These are phyloP conservation scores for Camelina neglecta DNA, from an alignment of 345 rosid species.

Conservation along the genomic window DNA sequence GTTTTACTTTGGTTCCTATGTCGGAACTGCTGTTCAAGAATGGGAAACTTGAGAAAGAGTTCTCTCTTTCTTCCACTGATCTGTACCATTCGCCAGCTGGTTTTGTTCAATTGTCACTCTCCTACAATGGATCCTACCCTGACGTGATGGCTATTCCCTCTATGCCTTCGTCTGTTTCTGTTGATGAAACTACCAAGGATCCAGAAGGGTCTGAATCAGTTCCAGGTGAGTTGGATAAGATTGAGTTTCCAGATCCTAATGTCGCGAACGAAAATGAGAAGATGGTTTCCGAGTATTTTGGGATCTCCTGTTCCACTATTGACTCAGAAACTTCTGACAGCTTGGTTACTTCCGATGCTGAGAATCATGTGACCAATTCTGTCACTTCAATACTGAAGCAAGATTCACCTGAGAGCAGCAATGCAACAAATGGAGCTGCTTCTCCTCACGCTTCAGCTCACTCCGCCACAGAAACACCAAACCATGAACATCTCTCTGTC, in stretches of 20 bases:
- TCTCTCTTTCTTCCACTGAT: conserved; percentile 94
- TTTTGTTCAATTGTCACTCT: conserved; percentile 83
- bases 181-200: conserved; percentile 53
- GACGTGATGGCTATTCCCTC: conserved; percentile 82
- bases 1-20: conserved; percentile 87
- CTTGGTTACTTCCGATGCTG: conserved; percentile 64
- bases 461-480: conserved; percentile 56
- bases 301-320: conserved; percentile 57
- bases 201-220: conserved; percentile 56
- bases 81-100: conserved; percentile 97
- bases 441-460: conserved; percentile 71
- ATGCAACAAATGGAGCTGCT: conserved; percentile 73
- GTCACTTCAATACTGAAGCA: conserved; percentile 56
- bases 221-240: conserved; percentile 65
- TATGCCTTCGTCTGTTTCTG: conserved; percentile 50
- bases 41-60: conserved; percentile 86
- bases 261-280: conserved; percentile 86
- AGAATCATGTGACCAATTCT: conserved; percentile 56
- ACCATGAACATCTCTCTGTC: conserved; percentile 54
- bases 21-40: conserved; percentile 77
- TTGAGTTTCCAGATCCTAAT: conserved; percentile 98
- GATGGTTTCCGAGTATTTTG: conserved; percentile 96
- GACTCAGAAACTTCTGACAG: conserved; percentile 76
- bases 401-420: conserved; percentile 84
- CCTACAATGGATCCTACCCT: conserved; percentile 79